Conservation (phyloP, 306 rosid genomes). For the Hippophae rhamnoides region DNA sequence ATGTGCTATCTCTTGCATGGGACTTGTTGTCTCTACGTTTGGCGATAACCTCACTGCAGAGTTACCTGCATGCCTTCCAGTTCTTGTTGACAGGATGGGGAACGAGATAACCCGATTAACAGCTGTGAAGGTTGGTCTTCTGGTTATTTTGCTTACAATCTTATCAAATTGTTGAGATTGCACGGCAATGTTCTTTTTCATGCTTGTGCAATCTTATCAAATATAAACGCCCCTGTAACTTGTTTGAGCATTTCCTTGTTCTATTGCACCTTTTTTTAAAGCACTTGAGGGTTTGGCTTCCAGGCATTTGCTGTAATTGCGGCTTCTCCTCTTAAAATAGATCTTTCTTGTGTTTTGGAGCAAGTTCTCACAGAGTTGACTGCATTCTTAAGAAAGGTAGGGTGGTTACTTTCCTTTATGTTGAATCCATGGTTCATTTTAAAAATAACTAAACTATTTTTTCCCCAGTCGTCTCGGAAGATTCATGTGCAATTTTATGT, state of each 20-base stretch:
- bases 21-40: constrained; percentile 91
- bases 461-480: background rate
- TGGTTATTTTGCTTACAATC: constrained; percentile 3
- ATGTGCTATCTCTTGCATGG: constrained; percentile 98
- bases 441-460: background rate
- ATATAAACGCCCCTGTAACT: constrained; percentile 3
- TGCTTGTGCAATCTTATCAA: background rate
- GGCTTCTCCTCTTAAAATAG: constrained; percentile 76
- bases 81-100: constrained; percentile 99
- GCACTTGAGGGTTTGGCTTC: constrained; percentile 15
- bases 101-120: constrained; percentile 98
- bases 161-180: background rate
- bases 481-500: constrained; percentile 9
- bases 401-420: constrained; percentile 13
- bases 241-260: background rate
- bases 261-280: background rate
- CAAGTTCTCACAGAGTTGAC: constrained; percentile 86
- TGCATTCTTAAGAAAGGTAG: constrained; percentile 89
- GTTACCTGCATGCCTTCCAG: constrained; percentile 88
- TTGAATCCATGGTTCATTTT: constrained; percentile 4
- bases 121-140: constrained; percentile 77
- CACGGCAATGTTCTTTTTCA: background rate
- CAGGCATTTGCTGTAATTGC: constrained; percentile 98
- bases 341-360: constrained; percentile 84
- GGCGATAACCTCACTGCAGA: constrained; percentile 78